Base-by-base conservation (phyloP, 306 rosid species). In the Begonia peltatifolia region DNA sequence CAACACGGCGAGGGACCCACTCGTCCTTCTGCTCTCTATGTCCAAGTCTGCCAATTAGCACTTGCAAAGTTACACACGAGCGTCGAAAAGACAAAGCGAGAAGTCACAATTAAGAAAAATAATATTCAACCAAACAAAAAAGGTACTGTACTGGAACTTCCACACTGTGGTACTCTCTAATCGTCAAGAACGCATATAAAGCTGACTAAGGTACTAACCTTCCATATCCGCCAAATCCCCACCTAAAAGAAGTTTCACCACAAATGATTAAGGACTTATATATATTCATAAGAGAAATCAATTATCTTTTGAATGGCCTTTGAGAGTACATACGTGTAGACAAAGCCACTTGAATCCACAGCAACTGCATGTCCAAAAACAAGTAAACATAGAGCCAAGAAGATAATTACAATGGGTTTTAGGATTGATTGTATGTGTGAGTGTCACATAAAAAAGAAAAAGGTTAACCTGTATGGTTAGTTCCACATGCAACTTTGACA, bases 21-120 rank as follows among this genome's bases (percentile, higher is more conserved):
- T 90, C 96, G 65, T 90, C 99, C 82, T 90, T 90, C 82, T 90
- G 99, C 84, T 90, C 99, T 73, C 95, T 69, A 64, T 90, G 99
- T 30, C 99, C 99, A n/a, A 90, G 84, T 79, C 99, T 90, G 65
- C 30, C 78, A 44, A 66, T 68, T 25, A 30, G 51, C 50, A 55
- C 30, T 56, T 23, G 23, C 63, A 48, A 54, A 58, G 46, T 60
- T 42, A 12, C 38, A 30, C 9, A 38, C 14, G 48, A 50, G 49
- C 30, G 50, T 35, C 42, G 7, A 53, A 59, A n/a, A 50, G 16
- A 71, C 23, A 42, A 16, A 13, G 9, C 41, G 30, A 46, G 61
- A 13, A 5, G 18, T 25, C 35, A 17, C 18, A 17, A 17, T 17
- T 25, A 25, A 65, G 47, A 61, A 44, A 14, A 50, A 55, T 36